Evolutionary conservation across 805 yeast species (phyloP).

Genomic region (Candida methanosorbosa): DNA sequence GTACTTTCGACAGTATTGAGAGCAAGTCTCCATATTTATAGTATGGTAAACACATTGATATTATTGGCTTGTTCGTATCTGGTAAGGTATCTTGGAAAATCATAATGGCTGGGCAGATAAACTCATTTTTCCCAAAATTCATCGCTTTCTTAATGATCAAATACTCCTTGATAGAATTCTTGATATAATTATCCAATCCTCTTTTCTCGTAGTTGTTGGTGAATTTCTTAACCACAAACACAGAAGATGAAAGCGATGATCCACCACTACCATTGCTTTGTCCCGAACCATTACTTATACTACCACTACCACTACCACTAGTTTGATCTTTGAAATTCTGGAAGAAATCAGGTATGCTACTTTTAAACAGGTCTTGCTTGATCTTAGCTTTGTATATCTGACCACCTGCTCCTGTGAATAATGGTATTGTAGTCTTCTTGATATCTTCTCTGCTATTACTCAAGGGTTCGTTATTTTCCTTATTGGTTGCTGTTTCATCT

Average conservation of each 20-base stretch:
- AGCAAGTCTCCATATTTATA: slow-evolving; percentile 41
- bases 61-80: slow-evolving; percentile 1
- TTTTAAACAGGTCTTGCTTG: not conserved
- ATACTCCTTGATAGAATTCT: slow-evolving; percentile 21
- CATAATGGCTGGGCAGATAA: slow-evolving; percentile 4
- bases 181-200: slow-evolving; percentile 5
- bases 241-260: not conserved
- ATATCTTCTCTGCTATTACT: no score
- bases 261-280: no score
- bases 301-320: no score
- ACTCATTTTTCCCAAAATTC: not conserved
- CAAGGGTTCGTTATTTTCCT: no score
- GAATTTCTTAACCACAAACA: slow-evolving; percentile 2
- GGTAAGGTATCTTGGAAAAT: slow-evolving; percentile 3
- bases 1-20: slow-evolving; percentile 29
- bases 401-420: slow-evolving; percentile 22
- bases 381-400: slow-evolving; percentile 12
- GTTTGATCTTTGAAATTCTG: not conserved
- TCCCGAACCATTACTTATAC: no score
- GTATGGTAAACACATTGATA: slow-evolving; percentile 9
- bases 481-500: no score
- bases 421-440: not conserved
- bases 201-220: not conserved
- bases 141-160: slow-evolving; percentile 10
- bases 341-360: not conserved